Conservation (phyloP, 2,329 filamentous ascomycete genomes). For the Colletotrichum sp. region DNA sequence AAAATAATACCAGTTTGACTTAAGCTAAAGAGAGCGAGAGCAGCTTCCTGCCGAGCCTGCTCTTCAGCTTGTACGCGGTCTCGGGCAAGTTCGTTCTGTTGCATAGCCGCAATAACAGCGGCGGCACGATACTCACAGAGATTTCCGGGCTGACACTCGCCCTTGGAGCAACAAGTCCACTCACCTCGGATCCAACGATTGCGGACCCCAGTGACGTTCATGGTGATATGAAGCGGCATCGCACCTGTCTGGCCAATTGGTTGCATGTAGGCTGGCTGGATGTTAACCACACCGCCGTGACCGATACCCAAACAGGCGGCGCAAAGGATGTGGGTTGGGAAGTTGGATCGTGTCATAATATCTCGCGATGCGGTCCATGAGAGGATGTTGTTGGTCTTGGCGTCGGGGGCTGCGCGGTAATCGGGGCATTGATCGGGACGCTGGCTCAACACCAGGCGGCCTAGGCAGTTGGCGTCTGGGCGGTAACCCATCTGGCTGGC, state of each 20-base stretch:
- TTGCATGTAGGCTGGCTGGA: not conserved
- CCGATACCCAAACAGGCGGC: not conserved
- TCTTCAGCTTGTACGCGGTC: not conserved
- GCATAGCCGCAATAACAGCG: not conserved
- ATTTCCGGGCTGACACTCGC: not conserved
- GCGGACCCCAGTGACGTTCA: not conserved
- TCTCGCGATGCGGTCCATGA: not conserved
- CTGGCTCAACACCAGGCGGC: not conserved
- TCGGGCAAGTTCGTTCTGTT: not conserved
- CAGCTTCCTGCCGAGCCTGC: not conserved
- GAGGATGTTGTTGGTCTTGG: not conserved
- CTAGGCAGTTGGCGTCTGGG: not conserved
- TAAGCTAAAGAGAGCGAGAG: not conserved
- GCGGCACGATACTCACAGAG: not conserved
- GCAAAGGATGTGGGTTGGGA: not conserved
- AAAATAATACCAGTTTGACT: not conserved
- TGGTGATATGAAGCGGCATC: not conserved
- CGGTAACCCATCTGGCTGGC: not conserved
- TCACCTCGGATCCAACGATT: not conserved
- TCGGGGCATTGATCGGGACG: not conserved
- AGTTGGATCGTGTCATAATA: not conserved
- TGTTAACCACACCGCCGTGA: not conserved
- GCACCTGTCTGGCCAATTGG: not conserved
- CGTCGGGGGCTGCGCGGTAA: not conserved
- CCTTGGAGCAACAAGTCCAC: conserved; percentile 1